Conservation (phyloP, 805 yeast genomes). For the Candida yuanshanica region DNA sequence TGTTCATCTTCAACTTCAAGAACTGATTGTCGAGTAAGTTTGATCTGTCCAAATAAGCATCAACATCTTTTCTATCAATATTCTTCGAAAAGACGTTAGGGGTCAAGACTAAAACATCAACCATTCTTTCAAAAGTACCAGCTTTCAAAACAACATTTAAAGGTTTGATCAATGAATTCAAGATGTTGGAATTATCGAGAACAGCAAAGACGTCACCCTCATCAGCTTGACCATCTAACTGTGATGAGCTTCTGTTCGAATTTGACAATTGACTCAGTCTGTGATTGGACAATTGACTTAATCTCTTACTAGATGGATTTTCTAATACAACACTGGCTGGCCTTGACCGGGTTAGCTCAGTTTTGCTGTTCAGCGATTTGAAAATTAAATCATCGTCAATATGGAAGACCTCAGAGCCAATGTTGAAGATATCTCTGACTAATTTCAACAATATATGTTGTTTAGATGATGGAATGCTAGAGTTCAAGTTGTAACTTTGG, state of each 20-base stretch:
- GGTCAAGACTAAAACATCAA: conserved; percentile 75
- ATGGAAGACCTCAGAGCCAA: conserved; percentile 52
- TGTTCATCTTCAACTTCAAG: conserved; percentile 51
- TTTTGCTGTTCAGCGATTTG: conserved; percentile 43
- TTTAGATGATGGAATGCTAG: conserved; percentile 23
- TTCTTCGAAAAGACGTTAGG: conserved; percentile 49
- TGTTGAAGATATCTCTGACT: conserved; percentile 59
- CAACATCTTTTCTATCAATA: conserved; percentile 39
- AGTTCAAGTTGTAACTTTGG: conserved; percentile 20
- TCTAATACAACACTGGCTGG: conserved; percentile 45
- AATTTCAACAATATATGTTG: conserved; percentile 48
- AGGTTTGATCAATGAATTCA: conserved; percentile 24
- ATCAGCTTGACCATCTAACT: conserved; percentile 23
- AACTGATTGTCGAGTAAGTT: conserved; percentile 33
- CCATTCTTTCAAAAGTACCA: conserved; percentile 67
- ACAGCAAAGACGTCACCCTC: conserved; percentile 27
- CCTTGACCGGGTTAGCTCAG: conserved; percentile 28
- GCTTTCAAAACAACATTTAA: conserved; percentile 50
- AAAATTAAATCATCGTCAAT: conserved; percentile 52
- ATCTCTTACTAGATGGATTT: conserved; percentile 35
- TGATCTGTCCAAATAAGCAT: conserved; percentile 30
- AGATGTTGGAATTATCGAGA: conserved; percentile 22
- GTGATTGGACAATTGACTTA: conserved; percentile 31
- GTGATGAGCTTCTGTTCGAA: conserved; percentile 19
- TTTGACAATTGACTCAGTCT: conserved; percentile 16